Percentiles rank a stretch among this genome's conserved stretches.
Evolutionary conservation across 1,284 basidiomycete species (phyloP).

Genomic region (Heliocybe sulcata): DNA sequence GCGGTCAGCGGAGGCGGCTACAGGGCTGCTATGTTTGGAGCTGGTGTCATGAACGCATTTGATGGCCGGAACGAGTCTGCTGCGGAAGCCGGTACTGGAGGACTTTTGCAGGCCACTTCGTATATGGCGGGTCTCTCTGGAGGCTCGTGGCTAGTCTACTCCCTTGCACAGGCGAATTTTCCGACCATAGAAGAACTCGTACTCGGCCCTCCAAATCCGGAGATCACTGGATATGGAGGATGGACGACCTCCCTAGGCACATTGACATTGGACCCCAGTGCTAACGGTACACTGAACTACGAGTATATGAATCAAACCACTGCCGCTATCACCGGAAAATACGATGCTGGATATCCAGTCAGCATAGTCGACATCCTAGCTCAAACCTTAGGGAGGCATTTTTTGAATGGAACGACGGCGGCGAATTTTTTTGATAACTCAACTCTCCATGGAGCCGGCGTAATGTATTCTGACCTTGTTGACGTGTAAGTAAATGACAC

Average conservation of each 20-base stretch:
- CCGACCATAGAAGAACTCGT: conserved; percentile 45
- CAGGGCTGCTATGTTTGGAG: conserved; percentile 53
- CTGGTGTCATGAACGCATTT: conserved; percentile 47
- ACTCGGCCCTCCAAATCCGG: conserved; percentile 35
- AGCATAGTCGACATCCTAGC: conserved; percentile 50
- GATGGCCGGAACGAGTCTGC: conserved; percentile 54
- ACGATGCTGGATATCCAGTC: conserved; percentile 41
- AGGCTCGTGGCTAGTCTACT: conserved; percentile 59
- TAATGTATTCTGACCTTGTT: not conserved
- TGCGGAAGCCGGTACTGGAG: conserved; percentile 51
- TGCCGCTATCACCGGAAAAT: conserved; percentile 51
- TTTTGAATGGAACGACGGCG: conserved; percentile 53
- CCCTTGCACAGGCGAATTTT: conserved; percentile 50
- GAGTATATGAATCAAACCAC: conserved; percentile 49
- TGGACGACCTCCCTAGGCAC: not conserved
- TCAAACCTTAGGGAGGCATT: conserved; percentile 59
- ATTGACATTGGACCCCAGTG: not conserved
- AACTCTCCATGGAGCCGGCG: conserved; percentile 19
- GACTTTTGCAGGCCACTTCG: conserved; percentile 54
- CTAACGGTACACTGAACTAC: conserved; percentile 33
- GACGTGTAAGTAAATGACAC: conserved; percentile 12
- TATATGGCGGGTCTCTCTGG: conserved; percentile 60
- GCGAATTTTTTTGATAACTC: conserved; percentile 53
- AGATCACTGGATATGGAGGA: conserved; percentile 45
- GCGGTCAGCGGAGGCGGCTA: conserved; percentile 55